phyloP scores from a whole-genome alignment of 192 early-diverging fungal genomes.

The Umbelopsis ramanniana region DNA sequence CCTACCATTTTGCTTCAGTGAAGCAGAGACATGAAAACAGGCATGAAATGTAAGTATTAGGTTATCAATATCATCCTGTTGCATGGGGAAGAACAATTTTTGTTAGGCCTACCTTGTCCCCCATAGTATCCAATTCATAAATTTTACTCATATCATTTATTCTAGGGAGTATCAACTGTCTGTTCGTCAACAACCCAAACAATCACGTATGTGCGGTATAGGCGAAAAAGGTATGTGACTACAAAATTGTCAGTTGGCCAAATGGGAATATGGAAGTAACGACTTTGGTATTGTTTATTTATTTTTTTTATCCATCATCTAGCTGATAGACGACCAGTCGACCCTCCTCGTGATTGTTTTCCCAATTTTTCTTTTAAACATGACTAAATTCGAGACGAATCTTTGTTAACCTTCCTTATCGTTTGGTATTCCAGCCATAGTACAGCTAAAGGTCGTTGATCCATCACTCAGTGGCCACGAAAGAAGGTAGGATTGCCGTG shows the following conservation, averaged over 20 bases:
- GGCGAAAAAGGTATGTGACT: constrained; percentile 82
- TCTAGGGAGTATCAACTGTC: constrained; percentile 59
- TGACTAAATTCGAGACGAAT: background rate
- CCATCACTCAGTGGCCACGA: constrained; percentile 18
- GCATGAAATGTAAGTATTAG: constrained; percentile 44
- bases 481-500: constrained; percentile 33
- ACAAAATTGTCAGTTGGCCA: background rate
- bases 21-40: constrained; percentile 48
- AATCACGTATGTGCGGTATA: constrained; percentile 93
- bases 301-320: background rate
- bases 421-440: constrained; percentile 51
- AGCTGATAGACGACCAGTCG: constrained; percentile 81
- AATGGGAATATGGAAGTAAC: too few species aligned
- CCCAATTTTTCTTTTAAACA: background rate
- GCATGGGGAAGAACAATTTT: background rate
- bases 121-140: background rate
- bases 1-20: constrained; percentile 50
- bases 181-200: constrained; percentile 89
- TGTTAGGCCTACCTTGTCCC: background rate
- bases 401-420: constrained; percentile 11
- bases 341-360: constrained; percentile 64
- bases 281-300: too few species aligned
- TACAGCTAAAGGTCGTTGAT: constrained; percentile 53
- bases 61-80: background rate
- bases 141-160: background rate